Base-by-base conservation (phyloP, 495 filamentous ascomycete species). In the Parathielavia appendiculata region DNA sequence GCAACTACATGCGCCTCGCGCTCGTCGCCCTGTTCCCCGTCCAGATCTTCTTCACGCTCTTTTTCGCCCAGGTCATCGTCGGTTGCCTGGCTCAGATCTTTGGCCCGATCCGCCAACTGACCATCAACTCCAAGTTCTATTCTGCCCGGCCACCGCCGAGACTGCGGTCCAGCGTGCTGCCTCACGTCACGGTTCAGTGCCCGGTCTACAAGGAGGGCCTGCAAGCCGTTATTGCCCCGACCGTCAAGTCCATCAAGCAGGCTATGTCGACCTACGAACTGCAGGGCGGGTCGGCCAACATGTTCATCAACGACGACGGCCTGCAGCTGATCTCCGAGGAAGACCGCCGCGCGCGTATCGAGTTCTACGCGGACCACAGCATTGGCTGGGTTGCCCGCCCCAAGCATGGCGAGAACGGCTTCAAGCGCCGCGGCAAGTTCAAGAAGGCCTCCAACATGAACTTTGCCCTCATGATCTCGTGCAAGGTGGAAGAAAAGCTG, bases 371-470 rank as follows among this genome's bases (percentile, higher is more conserved):
- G 47, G 84, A 87, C 62, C 82, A 92, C 69, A 86, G 81, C 71
- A 92, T 92, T 64, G 88, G 88, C 43, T 92, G 88, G 88, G 83
- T 85, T 20, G 86, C 88, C 13, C 81, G 88, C 23, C 88, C 88
- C n/a, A 77, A 73, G 54, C 72, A 81, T 53, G 82, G 82, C 52
- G 77, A 82, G 51, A 78, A 87, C 59, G 83, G 82, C 20, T 87
- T 87, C 64, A 30, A 73, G 45, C 76, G 84, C 39, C 80, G 77
- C 58, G 84, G 84, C 54, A 86, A 83, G 66, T 85, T 86, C 72
- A 86, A 85, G 77, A 85, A 91, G 80, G 87, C 87, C 12, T 88
- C 85, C 32, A 92, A 92, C 76, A 92, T 92, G 88, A 92, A 92
- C 73, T 92, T 81, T 60, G 87, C 79, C 11, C 74, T 92, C 36